Conservation (phyloP, 176 grass and related monocot species). For the Microstegium vimineum region DNA sequence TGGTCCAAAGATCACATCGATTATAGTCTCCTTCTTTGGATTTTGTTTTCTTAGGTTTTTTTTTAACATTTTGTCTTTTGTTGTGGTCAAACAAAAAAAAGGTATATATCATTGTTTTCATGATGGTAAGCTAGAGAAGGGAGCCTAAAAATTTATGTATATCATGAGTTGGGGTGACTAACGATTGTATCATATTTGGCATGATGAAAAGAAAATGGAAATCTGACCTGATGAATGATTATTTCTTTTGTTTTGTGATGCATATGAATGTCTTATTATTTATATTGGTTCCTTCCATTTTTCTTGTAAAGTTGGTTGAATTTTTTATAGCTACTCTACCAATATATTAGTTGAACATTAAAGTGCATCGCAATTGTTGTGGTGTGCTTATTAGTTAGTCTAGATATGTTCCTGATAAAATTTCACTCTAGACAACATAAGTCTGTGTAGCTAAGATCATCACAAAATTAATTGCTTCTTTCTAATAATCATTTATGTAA, state of each 20-base stretch:
- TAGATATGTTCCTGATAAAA: not conserved
- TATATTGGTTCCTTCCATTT: not conserved
- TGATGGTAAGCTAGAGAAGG: not conserved
- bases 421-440: not conserved
- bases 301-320: not conserved
- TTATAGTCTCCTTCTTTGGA: not conserved
- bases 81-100: not conserved
- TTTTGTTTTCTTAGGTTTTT: not conserved
- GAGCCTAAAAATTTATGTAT: slow-evolving; percentile 25
- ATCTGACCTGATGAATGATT: slow-evolving; percentile 26
- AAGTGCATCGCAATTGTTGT: not conserved
- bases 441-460: not conserved
- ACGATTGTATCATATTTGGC: slow-evolving; percentile 43
- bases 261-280: not conserved
- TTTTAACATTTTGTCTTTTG: not conserved
- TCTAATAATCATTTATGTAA: not conserved
- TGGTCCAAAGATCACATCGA: not conserved
- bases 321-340: not conserved
- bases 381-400: not conserved
- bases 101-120: not conserved
- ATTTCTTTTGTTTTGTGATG: not conserved
- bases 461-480: not conserved
- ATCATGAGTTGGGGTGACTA: slow-evolving; percentile 20
- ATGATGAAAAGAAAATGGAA: slow-evolving; percentile 33
- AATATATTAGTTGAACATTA: not conserved